Evolutionary conservation across 768 basidiomycete species (phyloP).

Genomic region (Suillus alpinus): DNA sequence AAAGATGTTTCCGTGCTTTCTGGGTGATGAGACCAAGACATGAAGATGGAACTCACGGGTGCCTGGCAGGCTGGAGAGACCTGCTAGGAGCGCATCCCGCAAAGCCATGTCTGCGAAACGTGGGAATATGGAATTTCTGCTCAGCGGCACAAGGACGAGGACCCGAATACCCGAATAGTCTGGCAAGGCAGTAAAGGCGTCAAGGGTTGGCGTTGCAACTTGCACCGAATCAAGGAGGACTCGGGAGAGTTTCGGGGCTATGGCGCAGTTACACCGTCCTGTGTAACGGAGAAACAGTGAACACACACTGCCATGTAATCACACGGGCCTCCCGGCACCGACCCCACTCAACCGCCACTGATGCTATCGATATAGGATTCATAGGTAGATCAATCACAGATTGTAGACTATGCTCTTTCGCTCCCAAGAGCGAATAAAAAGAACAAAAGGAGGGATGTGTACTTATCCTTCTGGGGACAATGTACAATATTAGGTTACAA

Average conservation of each 20-base stretch:
- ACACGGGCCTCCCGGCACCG: background rate
- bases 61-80: conserved; percentile 58
- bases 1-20: conserved; percentile 67
- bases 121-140: conserved; percentile 17
- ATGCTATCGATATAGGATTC: background rate
- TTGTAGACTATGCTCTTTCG: background rate
- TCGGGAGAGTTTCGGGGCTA: background rate
- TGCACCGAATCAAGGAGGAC: background rate
- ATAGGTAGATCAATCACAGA: background rate
- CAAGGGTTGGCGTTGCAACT: background rate
- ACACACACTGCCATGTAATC: conserved; percentile 1
- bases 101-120: conserved; percentile 39
- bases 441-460: background rate
- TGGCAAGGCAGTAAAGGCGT: background rate
- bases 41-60: conserved; percentile 73
- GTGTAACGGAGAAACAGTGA: background rate
- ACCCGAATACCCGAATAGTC: background rate
- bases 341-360: background rate
- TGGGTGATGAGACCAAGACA: conserved; percentile 65
- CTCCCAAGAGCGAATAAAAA: background rate
- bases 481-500: background rate
- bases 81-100: conserved; percentile 59
- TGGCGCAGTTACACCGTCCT: background rate
- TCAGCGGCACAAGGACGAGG: conserved; percentile 3
- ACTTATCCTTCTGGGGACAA: background rate